A percentile compares a stretch with the other conserved stretches of the same genome.
These are phyloP conservation scores for Sclerotinia trifoliorum DNA, from an alignment of 2,329 filamentous ascomycete genomes.

Conservation along the genomic window DNA sequence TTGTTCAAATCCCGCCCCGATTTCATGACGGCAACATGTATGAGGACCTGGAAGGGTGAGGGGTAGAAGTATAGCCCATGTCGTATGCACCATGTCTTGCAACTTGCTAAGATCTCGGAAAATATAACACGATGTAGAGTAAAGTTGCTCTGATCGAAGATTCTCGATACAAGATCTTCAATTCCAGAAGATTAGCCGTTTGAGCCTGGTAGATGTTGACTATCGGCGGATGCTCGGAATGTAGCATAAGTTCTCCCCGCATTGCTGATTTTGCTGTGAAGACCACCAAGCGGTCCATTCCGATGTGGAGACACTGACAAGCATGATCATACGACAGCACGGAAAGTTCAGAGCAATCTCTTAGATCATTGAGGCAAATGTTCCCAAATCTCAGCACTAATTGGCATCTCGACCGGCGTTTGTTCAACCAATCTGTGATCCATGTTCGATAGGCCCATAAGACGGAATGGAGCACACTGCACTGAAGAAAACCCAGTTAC, in stretches of 20 bases:
- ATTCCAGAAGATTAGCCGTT: conserved; percentile 9
- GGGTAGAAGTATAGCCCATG: not conserved
- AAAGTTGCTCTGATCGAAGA: not conserved
- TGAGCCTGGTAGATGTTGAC: not conserved
- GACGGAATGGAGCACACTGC: not conserved
- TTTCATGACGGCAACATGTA: not conserved
- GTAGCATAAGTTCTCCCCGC: not conserved
- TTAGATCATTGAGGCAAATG: not conserved
- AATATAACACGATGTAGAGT: not conserved
- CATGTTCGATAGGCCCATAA: not conserved
- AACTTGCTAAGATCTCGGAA: not conserved
- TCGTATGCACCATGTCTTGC: not conserved
- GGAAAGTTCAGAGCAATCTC: not conserved
- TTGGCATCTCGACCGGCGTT: not conserved
- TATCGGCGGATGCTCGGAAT: conserved; percentile 12
- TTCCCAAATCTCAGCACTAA: not conserved
- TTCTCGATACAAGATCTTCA: not conserved
- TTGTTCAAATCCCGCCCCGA: conserved; percentile 17
- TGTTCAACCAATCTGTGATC: not conserved
- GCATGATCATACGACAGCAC: not conserved
- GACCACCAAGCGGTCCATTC: not conserved
- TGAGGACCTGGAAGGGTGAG: not conserved
- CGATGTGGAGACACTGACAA: not conserved
- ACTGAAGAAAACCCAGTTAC: not conserved
- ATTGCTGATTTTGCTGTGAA: not conserved